Evolutionary conservation across 2,329 filamentous ascomycete genomes (phyloP).

Genomic region (Triangularia setosa): DNA sequence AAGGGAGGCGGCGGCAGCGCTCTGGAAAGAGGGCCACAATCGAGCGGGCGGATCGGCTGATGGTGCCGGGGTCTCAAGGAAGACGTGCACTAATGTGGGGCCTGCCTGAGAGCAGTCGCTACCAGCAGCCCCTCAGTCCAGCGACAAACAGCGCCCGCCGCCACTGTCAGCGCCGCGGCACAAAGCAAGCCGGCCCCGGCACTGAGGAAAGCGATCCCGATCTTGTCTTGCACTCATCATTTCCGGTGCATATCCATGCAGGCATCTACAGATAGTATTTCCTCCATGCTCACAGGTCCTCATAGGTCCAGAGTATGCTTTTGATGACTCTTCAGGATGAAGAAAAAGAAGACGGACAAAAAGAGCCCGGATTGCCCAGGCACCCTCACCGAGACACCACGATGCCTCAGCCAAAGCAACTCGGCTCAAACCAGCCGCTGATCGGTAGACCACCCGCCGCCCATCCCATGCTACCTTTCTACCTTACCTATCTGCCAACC

Average conservation of each 20-base stretch:
- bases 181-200: constrained; percentile 1
- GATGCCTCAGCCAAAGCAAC: constrained; percentile 14
- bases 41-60: constrained; percentile 30
- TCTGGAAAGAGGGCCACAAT: constrained; percentile 25
- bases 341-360: not conserved
- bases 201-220: constrained; percentile 5
- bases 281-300: too few species aligned
- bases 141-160: constrained; percentile 4
- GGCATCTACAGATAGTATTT: too few species aligned
- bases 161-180: constrained; percentile 5
- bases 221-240: not conserved
- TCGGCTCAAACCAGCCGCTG: constrained; percentile 18
- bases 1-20: constrained; percentile 29
- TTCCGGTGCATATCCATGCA: not conserved
- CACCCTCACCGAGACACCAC: constrained; percentile 16
- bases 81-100: constrained; percentile 27
- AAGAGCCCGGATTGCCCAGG: not conserved
- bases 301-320: too few species aligned
- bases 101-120: constrained; percentile 17
- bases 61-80: constrained; percentile 28
- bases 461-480: not conserved
- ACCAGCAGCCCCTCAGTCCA: constrained; percentile 15
- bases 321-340: too few species aligned
- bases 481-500: not conserved
- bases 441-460: constrained; percentile 14